Base-by-base conservation (phyloP, 257 asterid genomes). In the Euphrasia confusa region DNA sequence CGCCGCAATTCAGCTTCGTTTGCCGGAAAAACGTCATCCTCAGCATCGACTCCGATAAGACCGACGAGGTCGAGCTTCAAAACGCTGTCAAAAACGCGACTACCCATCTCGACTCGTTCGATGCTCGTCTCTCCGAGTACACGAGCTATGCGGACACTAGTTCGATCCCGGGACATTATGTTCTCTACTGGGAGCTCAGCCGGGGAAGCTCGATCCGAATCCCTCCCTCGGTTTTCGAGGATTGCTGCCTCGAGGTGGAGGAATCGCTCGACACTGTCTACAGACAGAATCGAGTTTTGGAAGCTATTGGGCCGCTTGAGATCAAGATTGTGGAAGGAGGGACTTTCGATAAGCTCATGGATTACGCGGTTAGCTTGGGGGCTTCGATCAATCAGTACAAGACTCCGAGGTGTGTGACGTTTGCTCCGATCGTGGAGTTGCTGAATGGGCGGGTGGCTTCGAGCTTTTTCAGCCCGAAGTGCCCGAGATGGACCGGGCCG, bases 271-370 rank as follows among this genome's bases (percentile, higher is more conserved):
- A 85, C 86, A 52, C 83, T 0, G 96, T 91, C 0, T 91, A 91
- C 56, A 78, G 98, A 1, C 98, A 91, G 77, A 82, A 94, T 55
- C 88, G 98, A 0, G 83, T 73, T 0, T 79, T 81, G 0, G 95
- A 86, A 6, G 84, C 95, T 0, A 82, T 91, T 11, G 98, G 98
- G 1, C 87, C 98, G 0, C 81, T 91, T 2, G 98, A 91, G 77
- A 86, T 91, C 84, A 84, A 81, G 78, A 77, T 86, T 45, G 95
- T 91, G 49, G 88, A 88, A 9, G 27, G 6, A 0, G 96, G 98
- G 1, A 85, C 96, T 0, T 91, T 91, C 64, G 98, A 91, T 42
- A 91, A 88, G 84, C 83, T 91, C 1, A 91, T 91, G 98, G 98
- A 91, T 66, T 86, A 84, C 59, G 95, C 98, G 4, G 84, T 91